Evolutionary conservation across 225 moss, liverwort and hornwort genomes (phyloP), one percentile per base, ranked within the genome.

Genomic region (Pseudisothecium myosuroides): DNA sequence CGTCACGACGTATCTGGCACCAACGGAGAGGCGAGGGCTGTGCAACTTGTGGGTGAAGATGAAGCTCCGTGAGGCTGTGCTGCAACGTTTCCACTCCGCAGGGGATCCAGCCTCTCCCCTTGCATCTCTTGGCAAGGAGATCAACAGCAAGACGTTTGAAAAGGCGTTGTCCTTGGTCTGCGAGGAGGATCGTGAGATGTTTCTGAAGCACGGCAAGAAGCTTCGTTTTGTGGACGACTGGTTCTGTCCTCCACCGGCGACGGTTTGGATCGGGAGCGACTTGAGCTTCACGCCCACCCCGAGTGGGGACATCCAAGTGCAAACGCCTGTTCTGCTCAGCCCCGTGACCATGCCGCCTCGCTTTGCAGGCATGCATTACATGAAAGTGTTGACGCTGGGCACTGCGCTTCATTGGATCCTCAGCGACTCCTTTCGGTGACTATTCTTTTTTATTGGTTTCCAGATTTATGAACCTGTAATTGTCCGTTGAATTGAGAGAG

Each of bases 371-470:
- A 95, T 94, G 93, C 94, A 95, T 82, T 93, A 92, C 87, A 93
- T 95, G 93, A 96, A 96, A 76, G 85, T 96, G 80, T 43, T 96
- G 76, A 95, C 96, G 41, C 66, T 92, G 68, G 93, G 92, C 59
- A 91, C 93, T 49, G 96, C 96, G 77, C 80, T 96, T 32, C 90
- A 92, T 59, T 96, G 96, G 96, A 96, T 96, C 55, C 84, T 94
- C 77, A 31, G 82, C 83, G 95, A 93, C 83, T 92, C 89, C 88
- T 95, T 93, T 71, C 94, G 94, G 82, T 92, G 84, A 92, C 20
- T 68, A 7, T 34, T 67, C 45, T 75, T 61, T 75, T 61, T 27
- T 29, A 28, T 50, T 29, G 8, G 86, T 62, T 86, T 63, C 86
- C 28, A 83, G 27, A 20, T 58, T 66, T 20, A 29, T 47, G 11